These are phyloP conservation scores for Sarocladium strictum DNA, from an alignment of 2,329 filamentous ascomycete genomes.

Conservation along the genomic window DNA sequence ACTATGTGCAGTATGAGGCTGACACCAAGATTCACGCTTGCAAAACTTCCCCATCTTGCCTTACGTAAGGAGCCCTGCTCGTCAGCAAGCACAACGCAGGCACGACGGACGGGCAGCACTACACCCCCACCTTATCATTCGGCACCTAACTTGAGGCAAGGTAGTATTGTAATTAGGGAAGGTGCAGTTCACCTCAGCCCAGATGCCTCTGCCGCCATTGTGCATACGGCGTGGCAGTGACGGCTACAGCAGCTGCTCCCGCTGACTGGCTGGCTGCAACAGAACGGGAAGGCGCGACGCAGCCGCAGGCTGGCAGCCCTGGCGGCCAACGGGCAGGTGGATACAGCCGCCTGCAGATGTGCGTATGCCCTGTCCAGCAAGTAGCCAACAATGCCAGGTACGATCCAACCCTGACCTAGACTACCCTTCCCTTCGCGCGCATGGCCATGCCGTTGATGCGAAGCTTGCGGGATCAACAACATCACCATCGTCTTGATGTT, in stretches of 20 bases:
- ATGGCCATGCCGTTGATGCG: too few relatives aligned
- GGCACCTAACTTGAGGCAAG: background rate
- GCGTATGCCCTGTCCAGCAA: background rate
- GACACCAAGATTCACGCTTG: too few relatives aligned
- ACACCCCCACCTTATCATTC: too few relatives aligned
- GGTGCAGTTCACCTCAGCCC: background rate
- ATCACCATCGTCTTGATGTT: background rate
- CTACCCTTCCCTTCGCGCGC: too few relatives aligned
- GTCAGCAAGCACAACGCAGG: too few relatives aligned
- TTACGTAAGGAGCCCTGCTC: too few relatives aligned
- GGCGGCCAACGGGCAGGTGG: slow-evolving; percentile 1
- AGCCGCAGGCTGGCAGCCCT: slow-evolving; percentile 3
- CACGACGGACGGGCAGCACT: too few relatives aligned
- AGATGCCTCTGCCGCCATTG: background rate
- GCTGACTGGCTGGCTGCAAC: background rate
- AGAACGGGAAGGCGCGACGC: slow-evolving; percentile 5
- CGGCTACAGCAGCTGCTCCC: background rate
- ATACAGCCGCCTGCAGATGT: background rate
- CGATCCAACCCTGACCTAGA: background rate
- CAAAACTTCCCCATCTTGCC: too few relatives aligned
- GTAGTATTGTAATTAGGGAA: background rate
- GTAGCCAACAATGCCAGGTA: background rate
- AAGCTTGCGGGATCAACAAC: too few relatives aligned
- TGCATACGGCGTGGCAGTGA: background rate
- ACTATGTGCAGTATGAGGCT: too few relatives aligned